Conservation (phyloP, 257 asterid genomes). For the Nemophila menziesii region DNA sequence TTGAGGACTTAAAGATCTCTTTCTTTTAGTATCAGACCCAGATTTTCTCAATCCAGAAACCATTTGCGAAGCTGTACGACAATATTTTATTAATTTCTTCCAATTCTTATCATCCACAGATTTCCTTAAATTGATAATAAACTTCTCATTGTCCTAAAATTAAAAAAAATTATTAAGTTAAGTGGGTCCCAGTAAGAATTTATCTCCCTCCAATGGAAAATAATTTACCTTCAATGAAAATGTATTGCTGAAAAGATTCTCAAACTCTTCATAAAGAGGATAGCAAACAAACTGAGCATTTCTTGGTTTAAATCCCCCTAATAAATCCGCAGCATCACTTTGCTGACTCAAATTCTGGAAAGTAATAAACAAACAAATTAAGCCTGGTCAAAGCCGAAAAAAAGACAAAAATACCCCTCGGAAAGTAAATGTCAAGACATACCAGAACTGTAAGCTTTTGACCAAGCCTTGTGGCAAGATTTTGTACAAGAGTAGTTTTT, state of each 20-base stretch:
- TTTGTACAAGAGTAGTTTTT: slow-evolving; percentile 86
- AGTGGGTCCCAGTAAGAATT: no score
- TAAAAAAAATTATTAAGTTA: slow-evolving; percentile 7
- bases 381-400: no score
- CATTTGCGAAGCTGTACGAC: slow-evolving; percentile 38
- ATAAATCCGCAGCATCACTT: slow-evolving; percentile 77
- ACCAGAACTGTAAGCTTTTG: slow-evolving; percentile 90
- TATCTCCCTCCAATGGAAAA: neutral
- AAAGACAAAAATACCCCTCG: neutral
- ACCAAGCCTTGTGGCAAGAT: slow-evolving; percentile 67
- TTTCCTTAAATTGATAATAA: slow-evolving; percentile 31
- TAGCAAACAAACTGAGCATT: slow-evolving; percentile 64
- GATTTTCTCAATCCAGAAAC: slow-evolving; percentile 35
- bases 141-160: slow-evolving; percentile 46
- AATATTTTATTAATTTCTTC: slow-evolving; percentile 52
- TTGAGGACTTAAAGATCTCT: slow-evolving; percentile 51
- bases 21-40: slow-evolving; percentile 55
- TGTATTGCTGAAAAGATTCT: slow-evolving; percentile 41
- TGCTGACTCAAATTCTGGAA: slow-evolving; percentile 95
- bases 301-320: slow-evolving; percentile 87
- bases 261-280: slow-evolving; percentile 75
- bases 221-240: slow-evolving; percentile 55
- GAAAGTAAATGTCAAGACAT: slow-evolving; percentile 18
- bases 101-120: slow-evolving; percentile 45
- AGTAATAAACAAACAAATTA: slow-evolving; percentile 8